Evolutionary conservation across 1,284 basidiomycete species (phyloP).

Genomic region (Sanghuangporus weigelae): DNA sequence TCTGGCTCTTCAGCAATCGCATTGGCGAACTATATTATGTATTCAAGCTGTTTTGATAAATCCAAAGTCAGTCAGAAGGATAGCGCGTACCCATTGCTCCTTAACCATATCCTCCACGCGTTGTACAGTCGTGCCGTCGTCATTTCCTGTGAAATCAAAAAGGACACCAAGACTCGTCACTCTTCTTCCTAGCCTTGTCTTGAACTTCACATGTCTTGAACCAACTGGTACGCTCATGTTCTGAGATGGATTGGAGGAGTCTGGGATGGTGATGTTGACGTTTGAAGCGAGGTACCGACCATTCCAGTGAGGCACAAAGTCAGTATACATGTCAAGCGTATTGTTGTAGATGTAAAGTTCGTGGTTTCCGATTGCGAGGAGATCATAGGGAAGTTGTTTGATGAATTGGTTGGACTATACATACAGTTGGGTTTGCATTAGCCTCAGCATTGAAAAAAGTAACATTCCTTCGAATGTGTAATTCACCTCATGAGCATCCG

Average conservation of each 20-base stretch:
- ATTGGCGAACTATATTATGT: constrained; percentile 53
- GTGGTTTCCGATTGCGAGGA: constrained; percentile 86
- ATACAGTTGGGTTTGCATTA: neutral
- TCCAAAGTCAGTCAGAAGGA: constrained; percentile 15
- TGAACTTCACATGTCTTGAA: constrained; percentile 69
- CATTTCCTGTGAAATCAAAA: constrained; percentile 65
- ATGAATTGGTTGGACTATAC: constrained; percentile 66
- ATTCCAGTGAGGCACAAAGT: constrained; percentile 66
- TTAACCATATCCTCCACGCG: constrained; percentile 68
- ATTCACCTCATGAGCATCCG: constrained; percentile 64
- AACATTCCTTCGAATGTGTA: constrained; percentile 10
- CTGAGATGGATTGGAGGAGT: constrained; percentile 32
- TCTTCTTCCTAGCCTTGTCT: constrained; percentile 51
- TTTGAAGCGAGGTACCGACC: constrained; percentile 82
- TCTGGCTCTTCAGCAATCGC: constrained; percentile 84
- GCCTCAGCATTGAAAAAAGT: neutral
- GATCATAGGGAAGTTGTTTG: constrained; percentile 72
- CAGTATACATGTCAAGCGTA: constrained; percentile 71
- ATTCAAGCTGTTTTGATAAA: neutral
- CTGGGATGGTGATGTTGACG: constrained; percentile 72
- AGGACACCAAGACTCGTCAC: constrained; percentile 82
- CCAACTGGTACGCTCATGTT: constrained; percentile 59
- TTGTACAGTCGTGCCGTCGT: constrained; percentile 69
- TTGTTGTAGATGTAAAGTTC: constrained; percentile 80
- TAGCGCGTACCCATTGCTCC: constrained; percentile 54